Evolutionary conservation across 176 grass and related monocot genomes (phyloP).

Genomic region (Luzula sylvatica): DNA sequence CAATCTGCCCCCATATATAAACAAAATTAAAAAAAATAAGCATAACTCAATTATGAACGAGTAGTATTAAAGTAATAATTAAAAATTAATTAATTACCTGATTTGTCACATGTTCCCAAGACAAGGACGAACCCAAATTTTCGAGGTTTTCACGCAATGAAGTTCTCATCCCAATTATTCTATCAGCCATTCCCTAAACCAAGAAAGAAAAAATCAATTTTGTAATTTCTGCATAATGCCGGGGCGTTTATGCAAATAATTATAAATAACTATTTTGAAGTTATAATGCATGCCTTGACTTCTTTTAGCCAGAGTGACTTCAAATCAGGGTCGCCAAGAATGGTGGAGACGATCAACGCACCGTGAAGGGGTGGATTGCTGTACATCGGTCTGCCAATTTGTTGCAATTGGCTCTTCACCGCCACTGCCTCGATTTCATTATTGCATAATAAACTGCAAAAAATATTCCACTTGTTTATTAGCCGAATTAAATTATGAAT

Average conservation of each 20-base stretch:
- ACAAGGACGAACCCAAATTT: conserved; percentile 61
- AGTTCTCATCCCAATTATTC: conserved; percentile 90
- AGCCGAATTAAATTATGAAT: no score
- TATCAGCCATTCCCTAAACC: conserved; percentile 77
- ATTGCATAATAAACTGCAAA: conserved; percentile 72
- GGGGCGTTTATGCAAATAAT: no score
- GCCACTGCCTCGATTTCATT: conserved; percentile 88
- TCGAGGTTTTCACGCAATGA: conserved; percentile 73
- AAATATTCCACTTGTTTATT: not conserved
- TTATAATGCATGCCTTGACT: conserved; percentile 60
- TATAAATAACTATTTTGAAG: no score
- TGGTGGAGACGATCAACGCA: conserved; percentile 75
- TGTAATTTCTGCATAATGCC: no score
- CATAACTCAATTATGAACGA: not conserved
- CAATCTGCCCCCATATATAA: conserved; percentile 39
- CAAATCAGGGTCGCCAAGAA: conserved; percentile 79
- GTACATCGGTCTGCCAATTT: conserved; percentile 94
- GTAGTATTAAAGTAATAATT: not conserved
- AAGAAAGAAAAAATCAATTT: not conserved
- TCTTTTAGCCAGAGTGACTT: conserved; percentile 84
- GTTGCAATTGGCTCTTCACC: conserved; percentile 94
- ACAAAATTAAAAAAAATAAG: not conserved
- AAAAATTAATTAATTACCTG: conserved; percentile 72
- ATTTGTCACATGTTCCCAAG: conserved; percentile 93
- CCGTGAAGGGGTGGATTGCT: conserved; percentile 94